Evolutionary conservation across 306 rosid genomes (phyloP).

Genomic region (Prinsepia uniflora): DNA sequence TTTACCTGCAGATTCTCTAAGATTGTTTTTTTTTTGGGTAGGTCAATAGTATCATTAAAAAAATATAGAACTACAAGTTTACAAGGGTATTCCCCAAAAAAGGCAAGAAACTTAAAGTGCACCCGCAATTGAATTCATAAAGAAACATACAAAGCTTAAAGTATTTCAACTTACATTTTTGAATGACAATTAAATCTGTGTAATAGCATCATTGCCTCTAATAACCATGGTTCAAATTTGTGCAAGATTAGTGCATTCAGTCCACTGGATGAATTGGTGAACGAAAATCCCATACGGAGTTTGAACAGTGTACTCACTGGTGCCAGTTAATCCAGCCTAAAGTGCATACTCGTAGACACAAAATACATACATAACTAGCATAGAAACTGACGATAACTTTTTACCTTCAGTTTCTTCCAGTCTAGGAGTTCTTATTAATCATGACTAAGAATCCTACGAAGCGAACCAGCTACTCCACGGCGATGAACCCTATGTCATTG

Average conservation of each 20-base stretch:
- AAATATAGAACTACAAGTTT: too few relatives aligned
- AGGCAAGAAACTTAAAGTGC: too few relatives aligned
- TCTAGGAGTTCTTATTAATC: slow-evolving; percentile 4
- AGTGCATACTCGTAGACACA: background rate
- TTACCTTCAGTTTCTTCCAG: background rate
- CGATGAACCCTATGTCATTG: slow-evolving; percentile 39
- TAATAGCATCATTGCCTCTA: background rate
- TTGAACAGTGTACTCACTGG: background rate
- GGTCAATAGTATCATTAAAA: too few relatives aligned
- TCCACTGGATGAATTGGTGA: background rate
- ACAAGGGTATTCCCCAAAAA: too few relatives aligned
- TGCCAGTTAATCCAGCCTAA: background rate
- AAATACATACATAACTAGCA: background rate
- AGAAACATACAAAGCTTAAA: too few relatives aligned
- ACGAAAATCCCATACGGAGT: background rate
- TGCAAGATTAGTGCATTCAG: background rate
- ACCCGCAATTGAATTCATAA: too few relatives aligned
- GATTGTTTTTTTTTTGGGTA: too few relatives aligned
- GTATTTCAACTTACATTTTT: too few relatives aligned
- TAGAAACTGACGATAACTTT: background rate
- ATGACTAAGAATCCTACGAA: slow-evolving; percentile 47
- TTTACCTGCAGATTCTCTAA: background rate
- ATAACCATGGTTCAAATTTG: background rate
- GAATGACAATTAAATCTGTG: background rate
- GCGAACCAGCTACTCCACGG: slow-evolving; percentile 58